Evolutionary conservation across 768 basidiomycete genomes (phyloP).

Genomic region (Termitomyces sp.): DNA sequence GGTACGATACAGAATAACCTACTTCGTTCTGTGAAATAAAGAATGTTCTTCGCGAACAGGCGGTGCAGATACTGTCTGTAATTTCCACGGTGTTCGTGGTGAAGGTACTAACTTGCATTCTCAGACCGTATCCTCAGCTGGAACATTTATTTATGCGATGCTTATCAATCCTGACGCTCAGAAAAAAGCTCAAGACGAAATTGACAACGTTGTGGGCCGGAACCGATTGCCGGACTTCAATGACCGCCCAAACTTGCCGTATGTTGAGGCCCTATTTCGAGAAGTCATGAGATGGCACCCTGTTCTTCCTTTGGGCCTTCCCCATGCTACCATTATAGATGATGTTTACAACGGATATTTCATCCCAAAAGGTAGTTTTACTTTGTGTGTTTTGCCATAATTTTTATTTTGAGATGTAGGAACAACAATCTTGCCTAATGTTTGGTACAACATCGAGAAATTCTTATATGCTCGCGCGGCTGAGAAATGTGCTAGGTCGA

Average conservation of each 20-base stretch:
- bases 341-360: slow-evolving; percentile 13
- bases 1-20: background rate
- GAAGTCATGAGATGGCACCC: slow-evolving; percentile 35
- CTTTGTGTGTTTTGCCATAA: background rate
- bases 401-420: too few species aligned
- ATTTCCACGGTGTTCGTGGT: background rate
- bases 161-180: slow-evolving; percentile 16
- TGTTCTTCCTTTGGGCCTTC: slow-evolving; percentile 24
- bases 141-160: slow-evolving; percentile 19
- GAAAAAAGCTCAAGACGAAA: slow-evolving; percentile 30
- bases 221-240: slow-evolving; percentile 34
- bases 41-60: background rate
- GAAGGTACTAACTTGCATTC: background rate
- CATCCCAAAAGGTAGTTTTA: background rate
- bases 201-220: slow-evolving; percentile 33
- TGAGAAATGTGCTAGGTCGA: too few species aligned
- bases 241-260: slow-evolving; percentile 34
- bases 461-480: too few species aligned
- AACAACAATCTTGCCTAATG: too few species aligned
- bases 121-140: slow-evolving; percentile 8
- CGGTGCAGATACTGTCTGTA: slow-evolving; percentile 13
- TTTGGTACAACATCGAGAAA: too few species aligned
- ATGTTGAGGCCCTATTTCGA: slow-evolving; percentile 32
- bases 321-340: slow-evolving; percentile 12
- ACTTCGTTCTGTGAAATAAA: background rate